Evolutionary conservation across 75 land plant genomes (phyloP), one percentile per base, ranked within the genome.

Genomic region (Chamaecyparis obtusa): DNA sequence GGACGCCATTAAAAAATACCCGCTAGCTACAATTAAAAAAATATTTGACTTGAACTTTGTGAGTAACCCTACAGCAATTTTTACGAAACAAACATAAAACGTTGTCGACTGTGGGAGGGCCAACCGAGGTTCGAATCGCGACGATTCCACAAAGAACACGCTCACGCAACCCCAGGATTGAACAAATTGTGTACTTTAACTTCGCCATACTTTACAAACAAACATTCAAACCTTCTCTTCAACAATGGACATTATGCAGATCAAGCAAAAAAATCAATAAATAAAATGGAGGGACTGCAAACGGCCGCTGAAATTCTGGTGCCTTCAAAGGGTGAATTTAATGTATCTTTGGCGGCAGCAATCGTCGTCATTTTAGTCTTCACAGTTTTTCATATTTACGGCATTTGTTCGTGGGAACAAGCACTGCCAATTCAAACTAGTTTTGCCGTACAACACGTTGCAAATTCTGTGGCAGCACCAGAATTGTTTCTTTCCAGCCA

Each of bases 291-390:
- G 35, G n/a, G n/a, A 41, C 2, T 7, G 46, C 48, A 44, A 44
- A 41, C 32, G 83, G 91, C 91, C 15, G 60, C 83, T 54, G 90
- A 89, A 56, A 88, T 90, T 36, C 81, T 90, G 84, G 60, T 90
- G 5, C 91, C 91, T n/a, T 89, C 91, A 6, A 86, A 91, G 91
- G 91, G 91, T 44, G 91, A 90, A 48, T 44, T 90, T 56, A 89
- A 86, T 56, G 81, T 90, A 1, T 89, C 91, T n/a, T 76, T 90
- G 21, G 88, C 88, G 10, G 91, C 90, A 27, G 91, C 91, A 2
- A 71, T 90, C 11, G 48, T 86, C 9, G 36, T 90, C 30, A 83
- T 90, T 37, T 10, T 90, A 33, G 19, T 89, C 13, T 55, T 86
- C 51, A 86, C 88, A 72, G 60, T 89, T 46, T 88, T 86, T 32